Base-by-base conservation (phyloP, 495 filamentous ascomycete genomes). In the Cairneyella variabilis region DNA sequence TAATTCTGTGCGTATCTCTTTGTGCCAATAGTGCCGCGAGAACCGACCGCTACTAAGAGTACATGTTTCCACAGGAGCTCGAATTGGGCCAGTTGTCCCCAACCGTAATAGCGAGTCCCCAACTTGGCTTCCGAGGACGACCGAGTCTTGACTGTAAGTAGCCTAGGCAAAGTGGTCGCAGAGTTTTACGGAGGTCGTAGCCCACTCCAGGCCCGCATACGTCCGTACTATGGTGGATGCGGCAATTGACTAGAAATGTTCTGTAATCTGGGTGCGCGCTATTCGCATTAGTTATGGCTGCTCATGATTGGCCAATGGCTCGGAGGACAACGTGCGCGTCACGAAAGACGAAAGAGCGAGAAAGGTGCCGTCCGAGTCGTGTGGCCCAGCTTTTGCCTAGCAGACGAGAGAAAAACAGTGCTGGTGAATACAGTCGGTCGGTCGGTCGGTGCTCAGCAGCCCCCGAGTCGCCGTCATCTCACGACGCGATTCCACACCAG, bases 231-330 rank as follows among this genome's bases (percentile, higher is more conserved):
- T 16, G 34, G n/a, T 25, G 27, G 22, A 54, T 40, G 52, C 43
- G 52, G 52, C 44, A 54, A 54, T 54, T 54, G 52, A 48, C 43
- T n/a, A 30, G 36, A 42, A 52, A 17, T 23, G 22, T 42, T 52
- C 23, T 42, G 34, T 40, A 37, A 23, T 23, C 17, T 32, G 20
- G 47, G 11, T 50, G 47, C 17, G 32, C 20, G 47, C 7, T 32
- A 17, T n/a, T n/a, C 12, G 44, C 20, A 26, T 21, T 37, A 37
- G 28, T 43, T 20, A 43, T 7, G n/a, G n/a, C 17, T 12, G 7
- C 5, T 28, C 14, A 1, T 27, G 11, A 54, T 54, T 54, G 40
- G 51, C 38, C 51, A 54, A 54, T 54, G 40, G 51, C 50, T 32
- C 25, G 26, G 36, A 22, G 16, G 36, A 25, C 21, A 1, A 25